A percentile compares a stretch with the other conserved stretches of the same genome.
Conservation (phyloP, 176 grass and related monocot species). For the Aegilops speltoides region DNA sequence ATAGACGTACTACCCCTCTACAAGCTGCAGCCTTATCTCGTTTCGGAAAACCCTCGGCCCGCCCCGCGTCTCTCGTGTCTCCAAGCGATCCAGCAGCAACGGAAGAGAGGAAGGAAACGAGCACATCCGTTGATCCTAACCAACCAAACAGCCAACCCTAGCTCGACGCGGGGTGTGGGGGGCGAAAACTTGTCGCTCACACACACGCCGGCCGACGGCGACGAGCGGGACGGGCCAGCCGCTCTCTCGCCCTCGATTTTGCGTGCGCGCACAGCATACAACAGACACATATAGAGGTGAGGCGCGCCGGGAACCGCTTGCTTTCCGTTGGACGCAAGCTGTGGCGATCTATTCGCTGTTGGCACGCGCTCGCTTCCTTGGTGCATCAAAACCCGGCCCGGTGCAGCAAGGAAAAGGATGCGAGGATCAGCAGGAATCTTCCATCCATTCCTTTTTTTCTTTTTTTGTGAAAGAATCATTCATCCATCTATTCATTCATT, state of each 20-base stretch:
- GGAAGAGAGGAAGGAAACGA: slow-evolving; percentile 6
- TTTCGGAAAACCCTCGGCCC: slow-evolving; percentile 27
- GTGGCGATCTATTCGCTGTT: not conserved
- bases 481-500: not conserved
- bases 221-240: not conserved
- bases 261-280: not conserved
- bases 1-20: not conserved
- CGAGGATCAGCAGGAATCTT: slow-evolving; percentile 25
- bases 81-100: not conserved
- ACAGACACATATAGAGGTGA: not conserved
- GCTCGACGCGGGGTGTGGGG: not conserved
- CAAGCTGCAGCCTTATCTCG: not conserved
- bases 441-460: not conserved
- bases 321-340: slow-evolving; percentile 60
- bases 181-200: not conserved
- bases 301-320: slow-evolving; percentile 8
- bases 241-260: not conserved
- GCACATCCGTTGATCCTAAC: not conserved
- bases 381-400: slow-evolving; percentile 47
- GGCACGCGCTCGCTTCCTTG: slow-evolving; percentile 29
- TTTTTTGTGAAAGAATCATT: not conserved
- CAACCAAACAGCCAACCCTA: not conserved
- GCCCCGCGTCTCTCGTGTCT: not conserved
- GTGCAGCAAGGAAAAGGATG: not conserved
- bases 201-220: slow-evolving; percentile 24